These are phyloP conservation scores for Tulasnella calospora DNA, from an alignment of 768 basidiomycete species.

Conservation along the genomic window DNA sequence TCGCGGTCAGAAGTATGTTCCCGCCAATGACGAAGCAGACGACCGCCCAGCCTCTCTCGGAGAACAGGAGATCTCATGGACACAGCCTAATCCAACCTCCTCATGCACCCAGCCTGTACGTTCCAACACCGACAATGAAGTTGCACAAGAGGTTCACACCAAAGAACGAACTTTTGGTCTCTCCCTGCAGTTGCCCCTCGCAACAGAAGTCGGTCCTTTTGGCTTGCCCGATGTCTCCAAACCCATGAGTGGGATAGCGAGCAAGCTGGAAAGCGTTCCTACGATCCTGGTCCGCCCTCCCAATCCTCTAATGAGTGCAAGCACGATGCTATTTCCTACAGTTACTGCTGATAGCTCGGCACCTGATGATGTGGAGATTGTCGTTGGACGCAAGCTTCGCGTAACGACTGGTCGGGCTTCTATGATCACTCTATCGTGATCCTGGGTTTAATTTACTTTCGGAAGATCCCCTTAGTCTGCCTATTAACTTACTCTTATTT, in stretches of 20 bases:
- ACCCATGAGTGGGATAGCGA: background rate
- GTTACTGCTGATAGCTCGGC: background rate
- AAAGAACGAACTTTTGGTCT: background rate
- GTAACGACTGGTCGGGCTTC: background rate
- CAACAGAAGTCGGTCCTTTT: background rate
- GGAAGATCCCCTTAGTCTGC: no score
- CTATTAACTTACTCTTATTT: background rate
- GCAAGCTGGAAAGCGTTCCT: background rate
- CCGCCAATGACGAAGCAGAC: background rate
- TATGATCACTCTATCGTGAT: background rate
- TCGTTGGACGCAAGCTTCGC: background rate
- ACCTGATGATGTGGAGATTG: background rate
- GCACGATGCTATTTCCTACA: background rate
- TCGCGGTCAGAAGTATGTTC: background rate
- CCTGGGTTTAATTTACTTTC: background rate
- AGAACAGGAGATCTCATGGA: background rate
- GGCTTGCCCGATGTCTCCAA: background rate
- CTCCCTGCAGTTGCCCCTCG: background rate
- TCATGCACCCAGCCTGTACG: background rate
- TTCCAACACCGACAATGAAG: background rate
- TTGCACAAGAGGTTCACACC: background rate
- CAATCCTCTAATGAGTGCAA: background rate
- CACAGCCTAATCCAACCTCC: background rate
- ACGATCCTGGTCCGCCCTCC: background rate
- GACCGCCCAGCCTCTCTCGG: background rate